phyloP scores from a whole-genome alignment of 2,329 filamentous ascomycete genomes.

The Penicillium sp. region DNA sequence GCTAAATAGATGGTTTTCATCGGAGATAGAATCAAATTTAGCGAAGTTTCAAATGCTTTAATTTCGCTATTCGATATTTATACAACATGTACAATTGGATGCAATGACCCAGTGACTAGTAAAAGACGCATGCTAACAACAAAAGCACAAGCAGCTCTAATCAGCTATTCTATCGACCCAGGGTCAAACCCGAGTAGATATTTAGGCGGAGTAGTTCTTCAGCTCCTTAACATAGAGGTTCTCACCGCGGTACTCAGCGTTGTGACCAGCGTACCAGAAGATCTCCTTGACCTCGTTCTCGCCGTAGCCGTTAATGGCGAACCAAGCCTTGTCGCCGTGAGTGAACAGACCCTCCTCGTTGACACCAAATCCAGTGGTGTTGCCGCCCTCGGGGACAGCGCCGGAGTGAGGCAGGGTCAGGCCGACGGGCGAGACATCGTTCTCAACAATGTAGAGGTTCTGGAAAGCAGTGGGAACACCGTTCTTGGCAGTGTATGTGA shows the following conservation, averaged over 20 bases:
- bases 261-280: slow-evolving; percentile 30
- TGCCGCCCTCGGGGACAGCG: slow-evolving; percentile 24
- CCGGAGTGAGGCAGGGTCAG: slow-evolving; percentile 32
- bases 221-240: slow-evolving; percentile 29
- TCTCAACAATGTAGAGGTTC: slow-evolving; percentile 28
- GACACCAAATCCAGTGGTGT: slow-evolving; percentile 23
- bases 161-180: neutral
- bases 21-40: neutral
- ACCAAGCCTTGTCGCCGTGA: slow-evolving; percentile 26
- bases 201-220: slow-evolving; percentile 15
- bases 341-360: slow-evolving; percentile 29
- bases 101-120: neutral
- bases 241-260: slow-evolving; percentile 16
- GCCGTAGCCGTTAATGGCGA: slow-evolving; percentile 27
- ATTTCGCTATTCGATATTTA: neutral
- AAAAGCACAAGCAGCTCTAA: neutral
- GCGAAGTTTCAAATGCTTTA: neutral
- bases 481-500: slow-evolving; percentile 26
- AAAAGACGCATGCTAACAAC: neutral
- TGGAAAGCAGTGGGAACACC: slow-evolving; percentile 28
- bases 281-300: slow-evolving; percentile 21
- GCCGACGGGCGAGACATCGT: slow-evolving; percentile 20
- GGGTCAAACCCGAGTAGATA: neutral
- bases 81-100: neutral
- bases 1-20: neutral